Conservation (phyloP, 441 rosid species). For the Eruca vesicaria region DNA sequence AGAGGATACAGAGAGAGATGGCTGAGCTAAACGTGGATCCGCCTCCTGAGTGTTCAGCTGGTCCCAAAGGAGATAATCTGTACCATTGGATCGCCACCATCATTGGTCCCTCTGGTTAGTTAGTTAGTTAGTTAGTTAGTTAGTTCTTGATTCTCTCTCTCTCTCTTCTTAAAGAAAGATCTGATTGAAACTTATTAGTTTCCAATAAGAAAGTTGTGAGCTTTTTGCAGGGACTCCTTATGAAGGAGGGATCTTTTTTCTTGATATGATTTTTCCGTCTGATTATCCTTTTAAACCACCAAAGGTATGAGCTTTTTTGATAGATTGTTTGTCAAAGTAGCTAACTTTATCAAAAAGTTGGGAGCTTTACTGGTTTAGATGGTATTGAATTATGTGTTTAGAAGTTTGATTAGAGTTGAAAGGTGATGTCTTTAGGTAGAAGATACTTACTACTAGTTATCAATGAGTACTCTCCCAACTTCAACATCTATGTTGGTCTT, state of each 20-base stretch:
- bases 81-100: conserved; percentile 89
- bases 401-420: background rate
- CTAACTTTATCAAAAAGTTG: background rate
- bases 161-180: background rate
- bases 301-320: conserved; percentile 45
- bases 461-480: background rate
- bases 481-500: background rate
- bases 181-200: too few relatives aligned
- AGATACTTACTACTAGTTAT: background rate
- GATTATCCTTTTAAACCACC: conserved; percentile 97
- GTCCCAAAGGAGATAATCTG: conserved; percentile 90
- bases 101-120: conserved; percentile 73
- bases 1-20: conserved; percentile 91
- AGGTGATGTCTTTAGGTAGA: background rate
- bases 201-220: background rate
- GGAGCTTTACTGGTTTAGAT: background rate
- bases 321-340: background rate
- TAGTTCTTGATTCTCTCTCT: too few relatives aligned
- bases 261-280: conserved; percentile 68
- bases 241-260: conserved; percentile 79
- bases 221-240: conserved; percentile 69
- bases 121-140: too few relatives aligned
- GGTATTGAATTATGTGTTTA: background rate
- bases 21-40: conserved; percentile 73
- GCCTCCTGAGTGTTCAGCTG: conserved; percentile 82